Percentiles rank a stretch among this genome's conserved stretches.
Evolutionary conservation across 2,329 filamentous ascomycete species (phyloP).

Genomic region (Beauveria sp.): DNA sequence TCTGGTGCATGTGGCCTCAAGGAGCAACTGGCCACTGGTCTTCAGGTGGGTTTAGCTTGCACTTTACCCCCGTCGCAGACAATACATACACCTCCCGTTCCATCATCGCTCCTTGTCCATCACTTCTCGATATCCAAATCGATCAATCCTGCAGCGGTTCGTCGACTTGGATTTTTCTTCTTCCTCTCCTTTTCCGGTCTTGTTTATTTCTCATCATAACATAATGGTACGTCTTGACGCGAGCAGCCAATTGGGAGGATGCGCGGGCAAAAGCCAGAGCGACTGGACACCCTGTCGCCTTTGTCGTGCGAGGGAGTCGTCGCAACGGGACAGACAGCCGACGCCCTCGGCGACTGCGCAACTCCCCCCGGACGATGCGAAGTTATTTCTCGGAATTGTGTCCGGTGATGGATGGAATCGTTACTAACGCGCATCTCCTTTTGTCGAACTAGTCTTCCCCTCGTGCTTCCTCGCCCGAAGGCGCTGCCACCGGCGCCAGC

Average conservation of each 20-base stretch:
- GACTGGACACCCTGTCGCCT: background rate
- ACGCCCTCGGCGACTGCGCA: background rate
- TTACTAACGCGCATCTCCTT: background rate
- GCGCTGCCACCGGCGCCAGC: slow-evolving; percentile 58
- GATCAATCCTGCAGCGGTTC: slow-evolving; percentile 11
- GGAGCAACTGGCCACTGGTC: background rate
- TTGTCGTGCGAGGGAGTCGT: background rate
- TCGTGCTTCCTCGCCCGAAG: slow-evolving; percentile 51
- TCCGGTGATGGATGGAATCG: background rate
- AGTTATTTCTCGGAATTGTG: background rate
- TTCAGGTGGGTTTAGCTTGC: slow-evolving; percentile 3
- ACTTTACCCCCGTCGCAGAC: slow-evolving; percentile 9
- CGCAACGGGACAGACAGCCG: background rate
- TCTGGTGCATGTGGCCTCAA: slow-evolving; percentile 37
- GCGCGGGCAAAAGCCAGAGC: background rate
- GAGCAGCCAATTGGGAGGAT: background rate
- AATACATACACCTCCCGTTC: slow-evolving; percentile 10
- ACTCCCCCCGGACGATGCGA: background rate
- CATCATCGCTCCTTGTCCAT: slow-evolving; percentile 1
- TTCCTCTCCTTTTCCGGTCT: slow-evolving; percentile 13
- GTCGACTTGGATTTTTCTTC: slow-evolving; percentile 12
- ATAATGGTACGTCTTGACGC: slow-evolving; percentile 24
- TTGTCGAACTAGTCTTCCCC: slow-evolving; percentile 43
- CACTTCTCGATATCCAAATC: slow-evolving; percentile 13
- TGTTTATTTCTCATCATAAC: background rate